These are phyloP conservation scores for Tribonema minus DNA, from an alignment of 108 stramenopile genomes.

Conservation along the genomic window DNA sequence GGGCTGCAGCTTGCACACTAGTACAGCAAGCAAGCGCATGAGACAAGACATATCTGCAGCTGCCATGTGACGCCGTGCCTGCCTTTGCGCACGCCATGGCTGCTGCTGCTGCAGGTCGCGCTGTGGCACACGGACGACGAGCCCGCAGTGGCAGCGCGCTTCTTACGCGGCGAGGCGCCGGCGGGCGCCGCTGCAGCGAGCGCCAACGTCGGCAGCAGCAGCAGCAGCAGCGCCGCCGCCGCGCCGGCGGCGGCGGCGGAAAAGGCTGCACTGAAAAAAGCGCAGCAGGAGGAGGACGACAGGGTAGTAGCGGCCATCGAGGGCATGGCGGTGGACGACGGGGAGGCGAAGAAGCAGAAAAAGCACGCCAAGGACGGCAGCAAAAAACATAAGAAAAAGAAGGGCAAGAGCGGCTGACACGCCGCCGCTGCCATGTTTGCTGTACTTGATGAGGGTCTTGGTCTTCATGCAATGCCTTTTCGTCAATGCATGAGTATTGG, in stretches of 20 bases:
- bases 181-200: too few relatives aligned
- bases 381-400: not conserved
- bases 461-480: too few relatives aligned
- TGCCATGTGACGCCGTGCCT: not conserved
- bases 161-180: too few relatives aligned
- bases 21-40: not conserved
- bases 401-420: not conserved
- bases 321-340: not conserved
- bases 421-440: too few relatives aligned
- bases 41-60: not conserved
- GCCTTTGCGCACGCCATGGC: too few relatives aligned
- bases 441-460: too few relatives aligned
- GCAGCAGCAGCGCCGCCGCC: too few relatives aligned
- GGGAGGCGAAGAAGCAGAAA: not conserved
- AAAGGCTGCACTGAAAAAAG: not conserved
- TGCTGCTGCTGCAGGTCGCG: conserved; percentile 3
- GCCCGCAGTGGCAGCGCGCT: conserved; percentile 15
- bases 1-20: not conserved
- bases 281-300: not conserved
- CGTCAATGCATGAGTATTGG: too few relatives aligned
- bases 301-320: not conserved
- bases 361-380: not conserved
- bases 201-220: not conserved
- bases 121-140: conserved; percentile 42
- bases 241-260: not conserved